Evolutionary conservation across 164 flowering plant genomes (phyloP), one percentile per base, ranked within the genome.

Genomic region (Vitis rotundifolia): DNA sequence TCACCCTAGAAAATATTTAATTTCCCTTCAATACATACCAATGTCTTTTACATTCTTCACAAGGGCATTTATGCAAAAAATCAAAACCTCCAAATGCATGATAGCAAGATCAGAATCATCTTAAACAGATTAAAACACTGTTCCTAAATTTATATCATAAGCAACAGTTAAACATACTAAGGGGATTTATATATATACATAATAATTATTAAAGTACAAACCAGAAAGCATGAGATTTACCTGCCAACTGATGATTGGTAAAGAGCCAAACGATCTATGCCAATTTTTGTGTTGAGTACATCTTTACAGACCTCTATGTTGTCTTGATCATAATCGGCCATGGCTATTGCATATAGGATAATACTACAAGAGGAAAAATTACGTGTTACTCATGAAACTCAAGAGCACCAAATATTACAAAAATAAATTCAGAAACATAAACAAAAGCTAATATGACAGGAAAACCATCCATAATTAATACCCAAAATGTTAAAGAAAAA

Each of bases 271-370:
- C 83, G 87, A 71, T 82, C 79, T 9, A 95, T 84, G 26, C 96
- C 99, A 78, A 85, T 91, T 82, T 77, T 88, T 55, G 99, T 95
- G 78, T 78, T 84, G 69, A 92, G 76, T 55, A 78, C 71, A 66
- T 75, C 68, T 73, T 81, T 77, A 64, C 80, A 76, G 9, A 13
- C 72, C 63, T 72, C 82, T 13, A 68, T 55, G 28, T 67, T 68
- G 5, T 87, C 92, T 71, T 95, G 99, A 77, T 91, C 98, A 80
- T 86, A 82, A 79, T 95, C 89, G 16, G 84, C 89, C 92, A 92
- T 79, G 16, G 88, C 88, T 70, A 95, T 89, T 12, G 97, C 93
- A 80, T 95, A 93, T 31, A 95, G 76, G 59, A 95, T 80, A 64
- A 90, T 84, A 85, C 99, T 95, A 58, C 63, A 78, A 6, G 48